Evolutionary conservation across 2,329 filamentous ascomycete genomes (phyloP).

Genomic region (Penicillium sp.): DNA sequence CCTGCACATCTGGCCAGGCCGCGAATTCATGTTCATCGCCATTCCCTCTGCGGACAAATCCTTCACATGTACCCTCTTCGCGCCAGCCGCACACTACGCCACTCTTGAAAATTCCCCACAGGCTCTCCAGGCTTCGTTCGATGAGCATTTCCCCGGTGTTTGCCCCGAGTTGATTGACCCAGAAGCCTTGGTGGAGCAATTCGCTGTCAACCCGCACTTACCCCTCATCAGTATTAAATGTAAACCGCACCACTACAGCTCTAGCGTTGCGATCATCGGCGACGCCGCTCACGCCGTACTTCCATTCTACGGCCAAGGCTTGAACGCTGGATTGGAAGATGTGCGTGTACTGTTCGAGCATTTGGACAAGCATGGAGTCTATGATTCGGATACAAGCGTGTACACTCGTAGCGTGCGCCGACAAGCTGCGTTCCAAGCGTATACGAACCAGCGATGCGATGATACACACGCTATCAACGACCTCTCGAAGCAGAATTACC

Average conservation of each 20-base stretch:
- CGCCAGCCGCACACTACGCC: conserved; percentile 70
- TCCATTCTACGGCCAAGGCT: conserved; percentile 96
- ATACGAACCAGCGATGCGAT: conserved; percentile 70
- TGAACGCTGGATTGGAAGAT: conserved; percentile 96
- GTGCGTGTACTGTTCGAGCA: conserved; percentile 83
- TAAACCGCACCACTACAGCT: conserved; percentile 77
- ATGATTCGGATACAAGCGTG: conserved; percentile 29
- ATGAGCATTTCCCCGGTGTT: conserved; percentile 83
- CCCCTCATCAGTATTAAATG: conserved; percentile 94
- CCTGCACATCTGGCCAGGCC: conserved; percentile 95
- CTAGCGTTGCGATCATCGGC: conserved; percentile 79
- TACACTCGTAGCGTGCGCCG: conserved; percentile 48
- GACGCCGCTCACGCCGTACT: conserved; percentile 98
- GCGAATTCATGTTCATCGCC: conserved; percentile 97
- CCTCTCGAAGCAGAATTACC: conserved; percentile 85
- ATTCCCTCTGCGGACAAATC: conserved; percentile 85
- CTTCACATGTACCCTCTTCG: conserved; percentile 93
- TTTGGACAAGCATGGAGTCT: conserved; percentile 67
- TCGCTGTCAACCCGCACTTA: conserved; percentile 79
- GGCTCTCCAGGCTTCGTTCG: conserved; percentile 81
- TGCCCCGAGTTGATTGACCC: conserved; percentile 60
- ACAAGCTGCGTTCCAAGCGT: conserved; percentile 64
- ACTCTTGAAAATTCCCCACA: conserved; percentile 65
- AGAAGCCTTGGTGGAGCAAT: conserved; percentile 70
- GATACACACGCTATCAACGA: conserved; percentile 92